Evolutionary conservation across 495 filamentous ascomycete genomes (phyloP), one percentile per base, ranked within the genome.

Genomic region (Aspergillus haitiensis): DNA sequence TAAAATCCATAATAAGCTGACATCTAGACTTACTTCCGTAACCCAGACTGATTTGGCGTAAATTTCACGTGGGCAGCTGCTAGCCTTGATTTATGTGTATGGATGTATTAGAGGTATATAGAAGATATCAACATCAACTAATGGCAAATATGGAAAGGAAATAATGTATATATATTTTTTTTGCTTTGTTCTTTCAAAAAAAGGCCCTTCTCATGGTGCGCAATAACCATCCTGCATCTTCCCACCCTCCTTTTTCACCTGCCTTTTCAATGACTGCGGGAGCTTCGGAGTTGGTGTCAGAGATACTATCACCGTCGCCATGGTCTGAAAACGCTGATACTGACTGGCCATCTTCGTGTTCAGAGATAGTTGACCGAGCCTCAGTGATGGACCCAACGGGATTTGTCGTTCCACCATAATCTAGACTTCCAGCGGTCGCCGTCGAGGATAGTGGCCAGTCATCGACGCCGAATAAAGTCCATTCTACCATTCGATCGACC

Each of bases 181-280:
- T 3, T 27, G 21, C 3, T 3, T 1, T 32, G 40, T 48, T 40
- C 37, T 50, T 65, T 77, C 72, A 90, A 55, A 89, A 69, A 21
- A 95, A 71, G 18, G 90, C 85, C 60, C 86, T 89, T 37, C 84
- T 87, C 21, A 90, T 87, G 51, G 93, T 84, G 48, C 84, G 86
- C 51, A 96, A 75, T 59, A 97, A 72, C 92, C 91, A 97, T 31
- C 87, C 82, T 37, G 89, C 92, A 76, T 96, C 92, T 59, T 87
- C 82, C 92, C 90, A 95, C 8, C 83, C 86, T 12, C 86, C 76
- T 55, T 79, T 71, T n/a, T 76, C 69, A 37, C 67, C 77, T 39
- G 78, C 74, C 40, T 72, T 80, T 63, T 77, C 81, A 39, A 62
- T 59, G 42, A 56, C 59, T 27, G 64, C 51, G 35, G 63, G 18